Base-by-base conservation (phyloP, 495 filamentous ascomycete species). In the Barbatosphaeria neglecta region DNA sequence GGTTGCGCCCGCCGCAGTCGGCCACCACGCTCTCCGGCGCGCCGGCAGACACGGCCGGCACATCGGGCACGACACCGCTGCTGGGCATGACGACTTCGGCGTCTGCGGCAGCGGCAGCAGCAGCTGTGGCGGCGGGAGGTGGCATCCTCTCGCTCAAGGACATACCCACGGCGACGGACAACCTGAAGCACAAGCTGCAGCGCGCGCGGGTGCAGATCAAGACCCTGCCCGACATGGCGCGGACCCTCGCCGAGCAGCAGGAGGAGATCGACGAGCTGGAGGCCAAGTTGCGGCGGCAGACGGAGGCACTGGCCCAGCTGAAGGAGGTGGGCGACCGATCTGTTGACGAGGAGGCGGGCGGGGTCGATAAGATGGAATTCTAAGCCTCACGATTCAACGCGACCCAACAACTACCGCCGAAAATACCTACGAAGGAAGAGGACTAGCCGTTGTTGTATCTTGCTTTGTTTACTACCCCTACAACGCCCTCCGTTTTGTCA, bases 231-330 rank as follows among this genome's bases (percentile, higher is more conserved):
- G 88, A 93, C 65, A 72, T 92, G 40, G 67, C 79, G 11, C 74
- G 86, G 43, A 75, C 68, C n/a, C 65, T 87, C 2, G 67, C 74
- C 40, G 87, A 95, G 57, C 89, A 95, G 67, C 76, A 87, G 50
- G 74, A 64, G 35, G 90, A 95, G 71, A 89, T 96, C 39, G 52
- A 51, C 39, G 80, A 83, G 55, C 72, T 96, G 38, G 81, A 90
- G 66, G 81, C 75, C 45, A 68, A 74, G 47, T 76, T 85, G 49
- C 61, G 62, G 46, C 69, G 66, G 46, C 75, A 88, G 65, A 72
- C 72, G 24, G 70, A 69, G 27, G 73, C 83, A 51, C 56, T 78
- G 33, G 58, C 49, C n/a, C 49, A 38, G 41, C 53, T 76, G 43
- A 46, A 63, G 35, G 65, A 65, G 46, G 65, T 73, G 37, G 75